phyloP scores from a whole-genome alignment of 208 protist species.

The Wallacemonas rigidus region DNA sequence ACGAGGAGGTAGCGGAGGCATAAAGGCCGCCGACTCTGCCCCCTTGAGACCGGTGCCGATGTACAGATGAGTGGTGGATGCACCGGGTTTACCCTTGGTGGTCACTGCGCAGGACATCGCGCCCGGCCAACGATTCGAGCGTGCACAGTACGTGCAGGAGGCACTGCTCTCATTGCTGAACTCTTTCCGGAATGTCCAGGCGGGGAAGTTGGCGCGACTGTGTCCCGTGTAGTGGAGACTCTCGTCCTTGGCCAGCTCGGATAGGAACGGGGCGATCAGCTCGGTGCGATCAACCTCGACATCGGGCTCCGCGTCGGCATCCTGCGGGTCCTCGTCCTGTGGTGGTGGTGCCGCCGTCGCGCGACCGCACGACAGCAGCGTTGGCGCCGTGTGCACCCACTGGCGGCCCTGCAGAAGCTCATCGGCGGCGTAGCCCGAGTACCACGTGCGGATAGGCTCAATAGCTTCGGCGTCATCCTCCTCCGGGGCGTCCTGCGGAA shows the following conservation, averaged over 20 bases:
- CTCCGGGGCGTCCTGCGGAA: conserved; percentile 80
- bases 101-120: conserved; percentile 82
- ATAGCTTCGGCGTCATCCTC: conserved; percentile 69
- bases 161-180: conserved; percentile 78
- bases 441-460: conserved; percentile 72
- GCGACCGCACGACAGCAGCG: conserved; percentile 73
- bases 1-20: conserved; percentile 71
- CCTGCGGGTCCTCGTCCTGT: conserved; percentile 30
- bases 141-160: conserved; percentile 70
- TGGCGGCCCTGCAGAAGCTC: conserved; percentile 87
- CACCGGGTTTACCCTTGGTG: conserved; percentile 62
- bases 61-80: conserved; percentile 78
- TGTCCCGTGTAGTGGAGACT: conserved; percentile 72
- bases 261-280: conserved; percentile 87
- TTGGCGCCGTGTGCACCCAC: conserved; percentile 90
- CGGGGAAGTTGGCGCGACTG: conserved; percentile 67
- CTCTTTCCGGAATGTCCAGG: conserved; percentile 89
- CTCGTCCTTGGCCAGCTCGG: conserved; percentile 70
- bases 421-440: conserved; percentile 80
- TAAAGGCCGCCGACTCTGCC: conserved; percentile 56
- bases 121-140: conserved; percentile 86
- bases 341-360: conserved; percentile 37
- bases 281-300: conserved; percentile 47
- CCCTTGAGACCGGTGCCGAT: conserved; percentile 86
- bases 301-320: conserved; percentile 23